These are phyloP conservation scores for Theileria equi DNA, from an alignment of 169 alveolate species.

Conservation along the genomic window DNA sequence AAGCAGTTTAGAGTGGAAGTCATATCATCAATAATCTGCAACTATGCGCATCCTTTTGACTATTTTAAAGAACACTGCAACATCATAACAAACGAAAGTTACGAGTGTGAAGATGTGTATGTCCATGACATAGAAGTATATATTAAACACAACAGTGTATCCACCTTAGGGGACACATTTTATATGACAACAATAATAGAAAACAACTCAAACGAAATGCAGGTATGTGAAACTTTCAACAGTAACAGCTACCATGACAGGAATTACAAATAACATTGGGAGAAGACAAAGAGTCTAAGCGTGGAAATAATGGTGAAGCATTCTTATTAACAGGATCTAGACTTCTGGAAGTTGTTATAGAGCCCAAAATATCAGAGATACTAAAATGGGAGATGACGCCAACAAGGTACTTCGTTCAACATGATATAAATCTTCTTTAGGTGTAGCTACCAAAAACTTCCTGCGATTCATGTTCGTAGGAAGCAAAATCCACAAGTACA, in stretches of 20 bases:
- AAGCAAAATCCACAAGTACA: background rate
- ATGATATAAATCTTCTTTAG: background rate
- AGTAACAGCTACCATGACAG: background rate
- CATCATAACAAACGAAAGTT: constrained; percentile 1
- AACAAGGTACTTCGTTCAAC: background rate
- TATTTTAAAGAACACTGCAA: background rate
- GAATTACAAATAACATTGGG: background rate
- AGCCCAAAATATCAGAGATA: constrained; percentile 10
- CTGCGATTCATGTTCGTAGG: constrained; percentile 1
- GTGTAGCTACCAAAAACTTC: background rate
- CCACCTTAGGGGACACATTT: background rate
- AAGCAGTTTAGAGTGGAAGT: background rate
- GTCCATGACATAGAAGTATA: background rate
- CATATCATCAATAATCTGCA: background rate
- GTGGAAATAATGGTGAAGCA: no score
- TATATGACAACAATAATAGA: background rate
- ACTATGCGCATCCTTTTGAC: constrained; percentile 1
- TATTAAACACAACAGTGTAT: background rate
- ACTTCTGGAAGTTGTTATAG: background rate
- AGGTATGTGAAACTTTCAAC: background rate
- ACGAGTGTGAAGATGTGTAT: background rate
- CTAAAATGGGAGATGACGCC: constrained; percentile 6
- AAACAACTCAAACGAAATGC: background rate
- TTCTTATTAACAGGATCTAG: constrained; percentile 2
- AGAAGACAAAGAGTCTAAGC: background rate